phyloP scores from a whole-genome alignment of 2,329 filamentous ascomycete genomes.

The Aciculosporium take region DNA sequence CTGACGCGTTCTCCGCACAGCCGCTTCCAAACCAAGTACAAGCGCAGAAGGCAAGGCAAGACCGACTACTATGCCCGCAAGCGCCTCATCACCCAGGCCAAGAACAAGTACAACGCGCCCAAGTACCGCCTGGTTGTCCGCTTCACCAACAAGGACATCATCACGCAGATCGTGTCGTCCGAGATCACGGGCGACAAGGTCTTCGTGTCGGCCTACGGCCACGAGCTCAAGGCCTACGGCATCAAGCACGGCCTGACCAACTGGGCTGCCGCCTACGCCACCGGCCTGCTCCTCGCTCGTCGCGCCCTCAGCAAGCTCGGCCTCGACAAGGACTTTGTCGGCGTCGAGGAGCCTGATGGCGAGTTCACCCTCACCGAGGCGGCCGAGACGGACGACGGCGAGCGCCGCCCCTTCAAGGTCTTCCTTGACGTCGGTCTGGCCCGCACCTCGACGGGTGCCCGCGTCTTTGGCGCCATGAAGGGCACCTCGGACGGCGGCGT shows the following conservation, averaged over 20 bases:
- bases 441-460: conserved; percentile 95
- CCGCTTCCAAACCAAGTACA: conserved; percentile 99
- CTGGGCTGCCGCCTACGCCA: conserved; percentile 96
- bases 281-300: conserved; percentile 91
- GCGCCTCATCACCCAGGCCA: conserved; percentile 98
- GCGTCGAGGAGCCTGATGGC: conserved; percentile 93
- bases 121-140: conserved; percentile 99
- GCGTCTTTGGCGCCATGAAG: conserved; percentile 99
- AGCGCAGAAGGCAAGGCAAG: conserved; percentile 89
- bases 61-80: conserved; percentile 99
- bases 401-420: conserved; percentile 98
- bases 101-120: conserved; percentile 99
- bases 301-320: conserved; percentile 95
- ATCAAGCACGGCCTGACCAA: conserved; percentile 98
- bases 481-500: conserved; percentile 97
- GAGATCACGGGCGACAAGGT: conserved; percentile 98
- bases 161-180: conserved; percentile 91
- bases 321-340: conserved; percentile 80
- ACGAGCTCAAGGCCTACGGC: conserved; percentile 96
- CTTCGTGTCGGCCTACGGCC: conserved; percentile 79
- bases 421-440: conserved; percentile 95
- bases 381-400: conserved; percentile 74
- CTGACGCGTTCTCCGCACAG: conserved; percentile 38
- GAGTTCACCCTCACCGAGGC: conserved; percentile 95
- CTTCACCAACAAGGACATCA: conserved; percentile 99